Evolutionary conservation across 1,139 yeast genomes (phyloP).

Genomic region (Saccharomycopsis hybrid): DNA sequence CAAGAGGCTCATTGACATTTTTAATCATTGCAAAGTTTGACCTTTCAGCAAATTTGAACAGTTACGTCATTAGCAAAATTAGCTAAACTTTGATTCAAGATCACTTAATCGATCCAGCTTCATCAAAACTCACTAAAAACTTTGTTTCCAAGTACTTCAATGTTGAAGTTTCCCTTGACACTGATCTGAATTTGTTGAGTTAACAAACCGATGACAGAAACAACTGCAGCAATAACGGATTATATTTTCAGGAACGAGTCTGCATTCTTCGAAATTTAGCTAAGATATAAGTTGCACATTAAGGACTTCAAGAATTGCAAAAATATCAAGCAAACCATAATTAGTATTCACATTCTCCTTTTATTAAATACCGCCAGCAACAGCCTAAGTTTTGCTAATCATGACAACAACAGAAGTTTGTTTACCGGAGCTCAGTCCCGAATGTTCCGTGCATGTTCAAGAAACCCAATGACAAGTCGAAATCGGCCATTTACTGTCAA

Average conservation of each 20-base stretch:
- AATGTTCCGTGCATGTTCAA: conserved; percentile 35
- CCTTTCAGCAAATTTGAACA: too few species aligned
- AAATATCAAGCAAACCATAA: conserved; percentile 53
- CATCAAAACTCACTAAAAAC: not conserved
- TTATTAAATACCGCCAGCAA: conserved; percentile 36
- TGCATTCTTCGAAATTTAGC: conserved; percentile 49
- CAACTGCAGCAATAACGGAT: not conserved
- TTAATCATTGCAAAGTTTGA: too few species aligned
- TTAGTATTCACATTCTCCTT: conserved; percentile 60
- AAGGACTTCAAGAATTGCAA: conserved; percentile 52
- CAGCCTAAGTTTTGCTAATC: conserved; percentile 40
- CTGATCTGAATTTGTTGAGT: not conserved
- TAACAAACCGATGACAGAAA: too few species aligned
- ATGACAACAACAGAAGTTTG: conserved; percentile 50
- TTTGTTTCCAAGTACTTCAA: conserved; percentile 13
- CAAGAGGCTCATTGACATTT: too few species aligned
- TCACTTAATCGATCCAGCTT: not conserved
- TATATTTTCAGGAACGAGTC: conserved; percentile 41
- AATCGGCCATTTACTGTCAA: conserved; percentile 42
- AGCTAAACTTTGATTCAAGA: not conserved
- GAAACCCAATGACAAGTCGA: conserved; percentile 36
- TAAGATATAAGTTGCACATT: conserved; percentile 47
- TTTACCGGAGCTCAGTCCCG: conserved; percentile 48
- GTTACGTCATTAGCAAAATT: too few species aligned
- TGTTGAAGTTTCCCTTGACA: conserved; percentile 11